A percentile compares a stretch with the other conserved stretches of the same genome.
Evolutionary conservation across 495 filamentous ascomycete species (phyloP).

Genomic region (Pyronema domesticum): DNA sequence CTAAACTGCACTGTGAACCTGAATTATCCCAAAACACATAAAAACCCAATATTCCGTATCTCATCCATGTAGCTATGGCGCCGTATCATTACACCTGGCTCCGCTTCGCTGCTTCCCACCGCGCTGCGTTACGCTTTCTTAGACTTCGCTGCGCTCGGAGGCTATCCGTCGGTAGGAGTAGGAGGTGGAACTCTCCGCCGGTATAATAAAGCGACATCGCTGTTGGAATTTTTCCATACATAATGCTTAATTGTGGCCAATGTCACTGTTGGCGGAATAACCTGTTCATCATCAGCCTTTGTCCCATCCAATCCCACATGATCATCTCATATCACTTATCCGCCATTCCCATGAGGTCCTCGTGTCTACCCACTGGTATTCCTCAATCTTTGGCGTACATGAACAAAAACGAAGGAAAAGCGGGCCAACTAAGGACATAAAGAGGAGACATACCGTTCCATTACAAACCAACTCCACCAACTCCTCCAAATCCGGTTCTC

Average conservation of each 20-base stretch:
- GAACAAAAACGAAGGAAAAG: background rate
- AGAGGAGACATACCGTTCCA: slow-evolving; percentile 46
- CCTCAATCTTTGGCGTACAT: slow-evolving; percentile 12
- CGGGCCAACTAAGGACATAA: background rate
- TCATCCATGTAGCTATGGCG: too few species aligned
- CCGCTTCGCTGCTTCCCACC: too few species aligned
- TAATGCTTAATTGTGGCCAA: slow-evolving; percentile 77
- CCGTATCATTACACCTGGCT: too few species aligned
- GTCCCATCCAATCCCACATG: too few species aligned
- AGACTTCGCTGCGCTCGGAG: too few species aligned
- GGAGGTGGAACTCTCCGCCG: slow-evolving; percentile 42
- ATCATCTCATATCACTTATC: too few species aligned
- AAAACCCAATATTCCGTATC: too few species aligned
- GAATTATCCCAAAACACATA: too few species aligned
- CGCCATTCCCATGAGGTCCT: too few species aligned
- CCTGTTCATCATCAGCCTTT: slow-evolving; percentile 34
- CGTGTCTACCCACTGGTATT: slow-evolving; percentile 6
- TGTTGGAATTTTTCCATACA: slow-evolving; percentile 68
- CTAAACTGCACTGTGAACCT: too few species aligned
- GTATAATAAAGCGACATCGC: slow-evolving; percentile 79
- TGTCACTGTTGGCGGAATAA: slow-evolving; percentile 59
- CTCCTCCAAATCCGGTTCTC: slow-evolving; percentile 57
- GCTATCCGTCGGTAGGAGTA: too few species aligned
- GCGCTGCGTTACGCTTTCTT: too few species aligned
- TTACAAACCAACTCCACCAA: slow-evolving; percentile 90